Percentiles rank a stretch among this genome's conserved stretches.
Evolutionary conservation across 202 grass and related monocot genomes (phyloP).

Genomic region (Cymbopogon flexuosus): DNA sequence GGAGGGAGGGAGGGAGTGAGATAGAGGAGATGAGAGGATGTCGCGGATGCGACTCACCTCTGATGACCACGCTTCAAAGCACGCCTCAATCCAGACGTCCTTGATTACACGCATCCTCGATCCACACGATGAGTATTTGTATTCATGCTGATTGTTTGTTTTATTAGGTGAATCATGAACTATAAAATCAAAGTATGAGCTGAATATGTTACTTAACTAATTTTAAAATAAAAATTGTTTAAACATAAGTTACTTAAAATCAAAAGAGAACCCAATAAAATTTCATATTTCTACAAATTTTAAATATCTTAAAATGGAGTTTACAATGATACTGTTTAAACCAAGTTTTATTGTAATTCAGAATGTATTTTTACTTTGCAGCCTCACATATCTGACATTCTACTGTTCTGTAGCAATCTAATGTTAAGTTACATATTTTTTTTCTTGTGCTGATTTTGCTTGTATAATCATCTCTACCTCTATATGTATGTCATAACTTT

Average conservation of each 20-base stretch:
- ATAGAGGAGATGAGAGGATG: too few species aligned
- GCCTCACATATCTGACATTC: neutral
- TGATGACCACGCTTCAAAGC: too few species aligned
- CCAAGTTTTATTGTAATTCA: neutral
- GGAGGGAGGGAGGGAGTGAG: too few species aligned
- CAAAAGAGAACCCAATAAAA: neutral
- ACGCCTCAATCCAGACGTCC: too few species aligned
- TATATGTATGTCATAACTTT: neutral
- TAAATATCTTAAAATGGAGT: neutral
- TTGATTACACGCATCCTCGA: too few species aligned
- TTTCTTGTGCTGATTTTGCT: neutral
- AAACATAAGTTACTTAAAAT: neutral
- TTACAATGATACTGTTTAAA: neutral
- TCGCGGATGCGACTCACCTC: too few species aligned
- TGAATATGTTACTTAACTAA: neutral
- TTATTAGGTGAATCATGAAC: too few species aligned
- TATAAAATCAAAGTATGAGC: neutral
- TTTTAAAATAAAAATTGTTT: neutral
- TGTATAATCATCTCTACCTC: too few species aligned
- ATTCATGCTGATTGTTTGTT: too few species aligned
- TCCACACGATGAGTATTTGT: too few species aligned
- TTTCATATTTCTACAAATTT: neutral
- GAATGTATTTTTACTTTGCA: neutral
- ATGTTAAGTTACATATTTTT: neutral
- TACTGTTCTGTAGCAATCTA: neutral